Base-by-base conservation (phyloP, 495 filamentous ascomycete species). In the Talaromyces trachyspermus region DNA sequence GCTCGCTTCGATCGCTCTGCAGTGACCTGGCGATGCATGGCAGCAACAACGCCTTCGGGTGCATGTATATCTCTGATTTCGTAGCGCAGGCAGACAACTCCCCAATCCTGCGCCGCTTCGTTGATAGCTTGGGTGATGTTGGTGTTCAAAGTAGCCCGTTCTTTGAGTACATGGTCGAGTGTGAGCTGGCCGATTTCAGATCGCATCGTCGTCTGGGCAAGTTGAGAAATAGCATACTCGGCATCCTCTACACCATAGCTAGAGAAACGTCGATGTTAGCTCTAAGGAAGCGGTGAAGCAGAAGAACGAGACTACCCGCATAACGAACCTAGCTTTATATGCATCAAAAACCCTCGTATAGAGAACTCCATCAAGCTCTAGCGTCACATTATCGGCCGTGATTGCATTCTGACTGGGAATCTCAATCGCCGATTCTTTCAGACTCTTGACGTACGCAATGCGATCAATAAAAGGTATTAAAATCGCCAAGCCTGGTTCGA, bases 91-190 rank as follows among this genome's bases (percentile, higher is more conserved):
- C 94, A 97, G 14, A 88, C 84, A 14, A 98, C 88, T 48, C 92
- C 92, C 92, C 92, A 98, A 42, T 89, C 90, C 49, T 89, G 84
- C 0, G 94, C 89, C 0, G 92, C 94, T 60, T 97, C 92, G 69
- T 98, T 98, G 75, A 98, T 95, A 14, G 94, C 94, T 46, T 86
- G 80, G 12, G 92, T 98, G 63, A 98, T 98, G 68, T 98, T 97
- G 53, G 78, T 87, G 71, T 98, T 98, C 47, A 98, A 85, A 2
- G 85, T 86, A 2, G 90, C 85, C 43, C 92, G 88, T 75, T 98
- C 92, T 60, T 96, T 95, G 18, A 98, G 76, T 30, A 98, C 92
- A 69, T 97, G 90, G 66, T 98, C 92, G 55, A 98, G 84, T 0
- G 90, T 87, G 14, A 98, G 77, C 57, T 95, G 89, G 50, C 92